A percentile compares a stretch with the other conserved stretches of the same genome.
Conservation (phyloP, 148 eudicot genomes). For the Gaultheria prostrata region DNA sequence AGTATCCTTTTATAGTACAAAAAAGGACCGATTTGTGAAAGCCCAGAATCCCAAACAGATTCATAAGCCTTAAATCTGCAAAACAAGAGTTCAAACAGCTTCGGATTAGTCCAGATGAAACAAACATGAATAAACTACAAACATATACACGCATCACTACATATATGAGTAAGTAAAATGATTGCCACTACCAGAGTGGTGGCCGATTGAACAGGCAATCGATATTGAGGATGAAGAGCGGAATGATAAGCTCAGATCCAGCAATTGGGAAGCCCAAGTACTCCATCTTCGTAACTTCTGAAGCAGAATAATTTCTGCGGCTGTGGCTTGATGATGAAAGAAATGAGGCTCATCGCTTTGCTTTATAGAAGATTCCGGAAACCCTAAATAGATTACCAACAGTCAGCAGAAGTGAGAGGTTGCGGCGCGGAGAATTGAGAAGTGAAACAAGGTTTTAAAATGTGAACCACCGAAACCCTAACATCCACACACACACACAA, state of each 20-base stretch:
- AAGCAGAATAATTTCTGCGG: too few species aligned
- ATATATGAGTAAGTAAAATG: background rate
- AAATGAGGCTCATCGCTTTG: too few species aligned
- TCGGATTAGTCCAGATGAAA: background rate
- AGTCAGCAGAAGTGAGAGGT: too few species aligned
- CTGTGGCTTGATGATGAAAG: too few species aligned
- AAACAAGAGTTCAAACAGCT: background rate
- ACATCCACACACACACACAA: too few species aligned
- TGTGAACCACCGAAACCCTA: too few species aligned
- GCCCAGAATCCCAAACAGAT: background rate
- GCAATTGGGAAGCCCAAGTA: background rate
- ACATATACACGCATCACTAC: background rate
- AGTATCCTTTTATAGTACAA: background rate
- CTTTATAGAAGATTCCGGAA: too few species aligned
- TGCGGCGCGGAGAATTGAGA: too few species aligned
- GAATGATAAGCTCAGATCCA: background rate
- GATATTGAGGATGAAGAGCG: background rate
- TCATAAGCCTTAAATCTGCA: background rate
- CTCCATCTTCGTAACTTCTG: background rate
- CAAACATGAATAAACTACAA: background rate
- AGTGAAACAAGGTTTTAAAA: too few species aligned
- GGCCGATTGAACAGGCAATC: background rate
- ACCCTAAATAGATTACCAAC: too few species aligned
- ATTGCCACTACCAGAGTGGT: background rate
- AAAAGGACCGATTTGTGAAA: background rate